phyloP scores from a whole-genome alignment of 768 basidiomycete genomes.

The Leccinum truebloodii region DNA sequence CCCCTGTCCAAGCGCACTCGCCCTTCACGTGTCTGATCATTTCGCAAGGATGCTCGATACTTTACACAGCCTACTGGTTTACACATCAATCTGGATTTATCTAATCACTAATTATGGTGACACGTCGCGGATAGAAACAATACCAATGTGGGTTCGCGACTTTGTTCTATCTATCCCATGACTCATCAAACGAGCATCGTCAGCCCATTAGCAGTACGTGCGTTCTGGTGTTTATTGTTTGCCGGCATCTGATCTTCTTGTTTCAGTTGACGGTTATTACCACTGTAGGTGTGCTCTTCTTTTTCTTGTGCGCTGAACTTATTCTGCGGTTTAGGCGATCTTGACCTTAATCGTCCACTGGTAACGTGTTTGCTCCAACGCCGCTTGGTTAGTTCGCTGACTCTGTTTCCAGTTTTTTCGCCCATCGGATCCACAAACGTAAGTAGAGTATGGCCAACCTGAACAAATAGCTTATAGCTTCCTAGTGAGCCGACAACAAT shows the following conservation, averaged over 20 bases:
- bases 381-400: neutral
- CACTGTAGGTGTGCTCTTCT: conserved; percentile 29
- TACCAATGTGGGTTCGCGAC: conserved; percentile 42
- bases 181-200: neutral
- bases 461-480: neutral
- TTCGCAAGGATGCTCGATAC: conserved; percentile 36
- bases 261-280: conserved; percentile 29
- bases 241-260: neutral
- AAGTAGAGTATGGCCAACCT: conserved; percentile 7
- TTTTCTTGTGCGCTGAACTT: neutral
- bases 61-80: conserved; percentile 43
- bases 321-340: conserved; percentile 40
- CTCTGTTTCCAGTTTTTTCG: conserved; percentile 34
- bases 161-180: neutral
- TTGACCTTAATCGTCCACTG: conserved; percentile 54
- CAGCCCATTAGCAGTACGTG: conserved; percentile 31
- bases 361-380: conserved; percentile 26
- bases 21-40: neutral
- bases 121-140: conserved; percentile 37
- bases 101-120: conserved; percentile 47
- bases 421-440: conserved; percentile 45
- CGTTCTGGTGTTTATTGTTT: neutral
- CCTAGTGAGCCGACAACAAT: conserved; percentile 30
- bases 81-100: conserved; percentile 43
- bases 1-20: neutral